Evolutionary conservation across 2,329 filamentous ascomycete species (phyloP), one percentile per base, ranked within the genome.

Genomic region (Shiraia sp.): DNA sequence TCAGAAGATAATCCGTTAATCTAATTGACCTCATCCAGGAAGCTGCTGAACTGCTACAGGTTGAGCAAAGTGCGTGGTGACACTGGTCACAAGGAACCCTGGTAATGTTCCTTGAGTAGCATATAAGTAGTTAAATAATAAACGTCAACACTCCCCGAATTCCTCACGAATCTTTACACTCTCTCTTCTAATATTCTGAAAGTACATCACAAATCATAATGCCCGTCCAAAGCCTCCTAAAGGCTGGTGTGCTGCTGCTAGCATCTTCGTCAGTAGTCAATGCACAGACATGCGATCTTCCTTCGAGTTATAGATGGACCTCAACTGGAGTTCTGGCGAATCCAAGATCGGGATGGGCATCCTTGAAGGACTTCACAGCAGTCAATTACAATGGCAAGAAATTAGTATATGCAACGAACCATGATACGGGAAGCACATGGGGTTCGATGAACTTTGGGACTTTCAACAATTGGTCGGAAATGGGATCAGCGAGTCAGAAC

Each of bases 291-390:
- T 84, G 81, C 66, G 47, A 59, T 23, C 76, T 83, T 27, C 80
- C 80, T 1, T 75, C 79, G 0, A 75, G 66, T 7, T 82, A 81
- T 64, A 62, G 65, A 31, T 84, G 81, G 80, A 76, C 73, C 24
- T 80, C 78, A 9, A 77, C 73, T 5, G 72, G 65, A 2, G 49
- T 72, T 2, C 70, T 85, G 5, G 78, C 79, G 1, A 57, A 69
- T 3, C 81, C 81, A 1, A 75, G 76, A 51, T 68, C 68, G 1
- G 79, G 79, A 14, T 81, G 77, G 79, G 71, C 67, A 2, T 71
- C 80, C 3, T 72, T 86, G 53, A 86, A 86, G 58, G 83, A 86
- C 66, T 85, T 86, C 66, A 82, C 78, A 15, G 57, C 63, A 38
- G 76, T 75, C 15, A 59, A 69, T 1, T 80, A 80, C 71, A 79